Conservation (phyloP, 2,329 filamentous ascomycete species). For the Aspergillus tamarii region DNA sequence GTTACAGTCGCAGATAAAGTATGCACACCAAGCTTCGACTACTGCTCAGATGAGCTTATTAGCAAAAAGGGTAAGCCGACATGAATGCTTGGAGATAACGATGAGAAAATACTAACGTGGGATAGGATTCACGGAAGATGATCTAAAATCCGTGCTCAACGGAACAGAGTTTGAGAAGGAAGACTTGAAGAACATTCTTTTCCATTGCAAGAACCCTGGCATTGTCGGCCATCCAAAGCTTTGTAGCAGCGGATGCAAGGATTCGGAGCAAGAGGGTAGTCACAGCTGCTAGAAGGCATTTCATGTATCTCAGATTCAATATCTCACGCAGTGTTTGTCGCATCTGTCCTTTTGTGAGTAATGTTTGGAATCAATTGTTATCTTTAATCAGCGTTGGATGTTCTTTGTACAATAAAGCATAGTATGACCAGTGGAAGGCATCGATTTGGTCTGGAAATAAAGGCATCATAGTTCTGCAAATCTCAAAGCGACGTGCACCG, state of each 20-base stretch:
- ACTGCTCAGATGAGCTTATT: conserved; percentile 34
- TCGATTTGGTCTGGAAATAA: too few species aligned
- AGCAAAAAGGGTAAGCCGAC: conserved; percentile 31
- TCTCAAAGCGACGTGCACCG: too few species aligned
- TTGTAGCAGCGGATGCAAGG: conserved; percentile 33
- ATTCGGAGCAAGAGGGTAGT: conserved; percentile 32
- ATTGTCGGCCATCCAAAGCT: conserved; percentile 36
- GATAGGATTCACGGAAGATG: conserved; percentile 33
- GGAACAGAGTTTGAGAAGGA: conserved; percentile 31
- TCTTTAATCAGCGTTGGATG: background rate
- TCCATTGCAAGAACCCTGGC: conserved; percentile 40
- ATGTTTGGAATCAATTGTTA: background rate
- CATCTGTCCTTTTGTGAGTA: background rate
- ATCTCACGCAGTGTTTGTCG: background rate
- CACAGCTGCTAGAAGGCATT: conserved; percentile 20
- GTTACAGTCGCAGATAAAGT: conserved; percentile 31
- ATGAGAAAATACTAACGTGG: background rate
- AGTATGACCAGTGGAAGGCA: too few species aligned
- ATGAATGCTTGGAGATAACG: background rate
- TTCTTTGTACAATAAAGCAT: background rate
- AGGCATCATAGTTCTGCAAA: too few species aligned
- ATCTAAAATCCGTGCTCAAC: conserved; percentile 32
- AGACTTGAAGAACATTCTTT: conserved; percentile 33
- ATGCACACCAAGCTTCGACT: conserved; percentile 41
- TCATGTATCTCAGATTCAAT: background rate